Evolutionary conservation across 1,284 basidiomycete species (phyloP).

Genomic region (Pascua guehoae): DNA sequence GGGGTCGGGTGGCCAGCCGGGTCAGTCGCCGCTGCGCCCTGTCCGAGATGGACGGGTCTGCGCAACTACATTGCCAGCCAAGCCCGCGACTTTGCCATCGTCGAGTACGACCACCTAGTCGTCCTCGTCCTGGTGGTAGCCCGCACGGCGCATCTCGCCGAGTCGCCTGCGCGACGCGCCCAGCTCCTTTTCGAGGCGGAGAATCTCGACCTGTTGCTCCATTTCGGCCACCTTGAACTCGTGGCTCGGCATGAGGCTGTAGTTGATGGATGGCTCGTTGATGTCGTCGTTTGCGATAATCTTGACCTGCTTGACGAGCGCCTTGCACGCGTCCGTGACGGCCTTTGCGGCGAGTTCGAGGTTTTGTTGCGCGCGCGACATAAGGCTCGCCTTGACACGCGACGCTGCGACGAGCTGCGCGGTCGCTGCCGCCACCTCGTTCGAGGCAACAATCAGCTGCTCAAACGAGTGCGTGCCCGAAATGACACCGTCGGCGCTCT

Average conservation of each 20-base stretch:
- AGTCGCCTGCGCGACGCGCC: constrained; percentile 79
- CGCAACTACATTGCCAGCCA: too few relatives aligned
- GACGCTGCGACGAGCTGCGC: constrained; percentile 98
- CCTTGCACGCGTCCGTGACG: constrained; percentile 97
- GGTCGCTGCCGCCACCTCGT: constrained; percentile 94
- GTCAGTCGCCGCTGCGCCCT: too few relatives aligned
- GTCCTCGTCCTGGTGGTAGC: constrained; percentile 54
- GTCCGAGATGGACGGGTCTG: too few relatives aligned
- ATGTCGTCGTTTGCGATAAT: constrained; percentile 79
- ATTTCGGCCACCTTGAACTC: constrained; percentile 98
- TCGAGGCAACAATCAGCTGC: constrained; percentile 98
- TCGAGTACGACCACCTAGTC: constrained; percentile 6
- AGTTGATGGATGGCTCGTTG: constrained; percentile 79
- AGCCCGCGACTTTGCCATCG: too few relatives aligned
- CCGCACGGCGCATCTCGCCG: constrained; percentile 85
- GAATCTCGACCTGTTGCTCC: constrained; percentile 98
- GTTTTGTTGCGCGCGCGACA: constrained; percentile 96
- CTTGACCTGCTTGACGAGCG: constrained; percentile 94
- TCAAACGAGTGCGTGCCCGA: constrained; percentile 94
- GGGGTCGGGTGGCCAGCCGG: too few relatives aligned
- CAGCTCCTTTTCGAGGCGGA: constrained; percentile 93
- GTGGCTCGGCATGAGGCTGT: constrained; percentile 84
- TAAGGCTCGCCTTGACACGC: constrained; percentile 94
- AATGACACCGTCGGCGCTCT: constrained; percentile 95
- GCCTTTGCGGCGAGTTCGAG: constrained; percentile 96